Percentiles rank a stretch among this genome's conserved stretches.
Evolutionary conservation across 2,329 filamentous ascomycete species (phyloP).

Genomic region (Piedraia hortae): DNA sequence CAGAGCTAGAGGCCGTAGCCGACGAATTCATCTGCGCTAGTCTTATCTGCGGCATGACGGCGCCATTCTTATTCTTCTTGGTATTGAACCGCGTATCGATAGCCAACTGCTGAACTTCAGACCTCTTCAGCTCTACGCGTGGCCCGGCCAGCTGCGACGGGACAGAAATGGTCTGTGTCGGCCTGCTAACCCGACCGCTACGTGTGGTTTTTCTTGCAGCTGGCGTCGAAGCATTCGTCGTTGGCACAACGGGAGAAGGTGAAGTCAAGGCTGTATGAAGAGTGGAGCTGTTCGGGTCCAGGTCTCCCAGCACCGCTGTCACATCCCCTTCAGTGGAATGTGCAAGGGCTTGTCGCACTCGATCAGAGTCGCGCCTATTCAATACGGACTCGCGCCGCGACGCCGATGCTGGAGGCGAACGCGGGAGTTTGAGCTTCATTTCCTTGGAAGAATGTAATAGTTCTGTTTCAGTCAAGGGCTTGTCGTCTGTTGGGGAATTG

Average conservation of each 20-base stretch:
- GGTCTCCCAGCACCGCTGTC: conserved; percentile 14
- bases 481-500: too few relatives aligned
- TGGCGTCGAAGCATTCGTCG: conserved; percentile 1
- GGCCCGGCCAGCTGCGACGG: conserved; percentile 1
- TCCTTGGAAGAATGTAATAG: too few relatives aligned
- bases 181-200: conserved; percentile 5
- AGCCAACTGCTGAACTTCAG: conserved; percentile 22
- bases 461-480: too few relatives aligned
- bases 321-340: conserved; percentile 12
- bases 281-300: conserved; percentile 23
- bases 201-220: conserved; percentile 3
- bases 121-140: conserved; percentile 17
- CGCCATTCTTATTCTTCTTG: conserved; percentile 22
- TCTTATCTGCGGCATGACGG: conserved; percentile 17
- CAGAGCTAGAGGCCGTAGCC: conserved; percentile 1
- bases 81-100: conserved; percentile 21
- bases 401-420: too few relatives aligned
- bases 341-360: conserved; percentile 19
- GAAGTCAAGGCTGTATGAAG: too few relatives aligned
- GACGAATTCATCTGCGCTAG: conserved; percentile 14
- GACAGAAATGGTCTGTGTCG: conserved; percentile 4
- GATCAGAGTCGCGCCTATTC: conserved; percentile 21
- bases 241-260: conserved; percentile 13
- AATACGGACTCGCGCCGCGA: conserved; percentile 18
- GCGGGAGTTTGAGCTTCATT: too few relatives aligned